A percentile compares a stretch with the other conserved stretches of the same genome.
phyloP scores from a whole-genome alignment of 2,329 filamentous ascomycete genomes.

The Alternaria sp. region DNA sequence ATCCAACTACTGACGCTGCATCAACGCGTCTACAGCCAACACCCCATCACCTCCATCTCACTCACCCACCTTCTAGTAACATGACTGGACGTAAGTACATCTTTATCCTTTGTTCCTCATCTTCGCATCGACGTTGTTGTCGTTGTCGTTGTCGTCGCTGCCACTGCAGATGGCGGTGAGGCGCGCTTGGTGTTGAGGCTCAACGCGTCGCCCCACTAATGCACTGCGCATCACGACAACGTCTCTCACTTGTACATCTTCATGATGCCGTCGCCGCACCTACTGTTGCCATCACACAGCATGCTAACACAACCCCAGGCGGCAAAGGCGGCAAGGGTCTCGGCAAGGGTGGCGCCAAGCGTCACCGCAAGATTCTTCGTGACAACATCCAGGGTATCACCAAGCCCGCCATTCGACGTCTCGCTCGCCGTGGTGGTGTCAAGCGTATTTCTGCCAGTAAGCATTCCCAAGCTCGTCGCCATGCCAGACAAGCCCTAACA shows the following conservation, averaged over 20 bases:
- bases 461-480: slow-evolving; percentile 25
- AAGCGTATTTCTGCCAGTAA: slow-evolving; percentile 63
- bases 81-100: slow-evolving; percentile 58
- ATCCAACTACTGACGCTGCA: slow-evolving; percentile 16
- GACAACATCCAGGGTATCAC: slow-evolving; percentile 66
- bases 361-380: slow-evolving; percentile 64
- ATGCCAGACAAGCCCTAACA: slow-evolving; percentile 35
- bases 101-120: slow-evolving; percentile 20
- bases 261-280: slow-evolving; percentile 26
- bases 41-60: slow-evolving; percentile 34
- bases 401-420: slow-evolving; percentile 64
- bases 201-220: slow-evolving; percentile 37
- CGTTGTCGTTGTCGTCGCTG: slow-evolving; percentile 19
- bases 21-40: slow-evolving; percentile 12
- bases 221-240: slow-evolving; percentile 27
- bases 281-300: slow-evolving; percentile 17
- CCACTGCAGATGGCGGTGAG: slow-evolving; percentile 24
- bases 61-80: slow-evolving; percentile 41
- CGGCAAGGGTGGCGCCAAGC: slow-evolving; percentile 64
- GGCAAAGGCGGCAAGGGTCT: slow-evolving; percentile 65
- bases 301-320: slow-evolving; percentile 54
- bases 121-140: slow-evolving; percentile 26
- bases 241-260: slow-evolving; percentile 23
- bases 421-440: slow-evolving; percentile 63
- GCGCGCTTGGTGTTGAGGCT: slow-evolving; percentile 41